Evolutionary conservation across 176 grass and related monocot species (phyloP).

Genomic region (Juncus effusus): DNA sequence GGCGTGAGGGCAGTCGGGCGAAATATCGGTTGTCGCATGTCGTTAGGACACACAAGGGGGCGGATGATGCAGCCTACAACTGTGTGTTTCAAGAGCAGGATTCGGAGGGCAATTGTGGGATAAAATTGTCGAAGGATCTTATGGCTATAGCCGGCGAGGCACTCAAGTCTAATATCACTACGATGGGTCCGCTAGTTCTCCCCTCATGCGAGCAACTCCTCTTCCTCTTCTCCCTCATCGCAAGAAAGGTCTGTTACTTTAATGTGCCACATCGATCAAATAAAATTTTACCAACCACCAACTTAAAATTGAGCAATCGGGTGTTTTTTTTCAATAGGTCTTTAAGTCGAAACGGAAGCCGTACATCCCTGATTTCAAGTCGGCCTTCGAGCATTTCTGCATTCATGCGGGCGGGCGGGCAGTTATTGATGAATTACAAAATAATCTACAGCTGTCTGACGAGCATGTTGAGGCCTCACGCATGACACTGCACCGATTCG

Average conservation of each 20-base stretch:
- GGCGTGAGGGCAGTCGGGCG: conserved; percentile 4
- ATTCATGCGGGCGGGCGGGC: conserved; percentile 81
- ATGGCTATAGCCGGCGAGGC: conserved; percentile 72
- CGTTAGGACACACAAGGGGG: conserved; percentile 66
- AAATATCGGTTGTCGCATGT: conserved; percentile 58
- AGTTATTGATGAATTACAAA: conserved; percentile 94
- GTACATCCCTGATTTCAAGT: conserved; percentile 76
- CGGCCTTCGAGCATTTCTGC: conserved; percentile 98
- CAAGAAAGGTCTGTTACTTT: conserved; percentile 22
- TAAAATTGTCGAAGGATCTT: conserved; percentile 69
- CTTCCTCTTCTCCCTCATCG: conserved; percentile 59
- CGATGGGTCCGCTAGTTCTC: conserved; percentile 55
- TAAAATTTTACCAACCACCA: no score
- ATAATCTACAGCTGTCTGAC: conserved; percentile 60
- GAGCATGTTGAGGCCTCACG: conserved; percentile 83
- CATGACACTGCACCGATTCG: conserved; percentile 88
- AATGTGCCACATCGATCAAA: not conserved
- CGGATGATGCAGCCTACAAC: conserved; percentile 49
- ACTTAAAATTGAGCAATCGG: no score
- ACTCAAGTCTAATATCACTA: conserved; percentile 71
- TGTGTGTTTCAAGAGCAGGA: conserved; percentile 87
- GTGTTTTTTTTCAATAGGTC: conserved; percentile 17
- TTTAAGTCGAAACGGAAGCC: conserved; percentile 44
- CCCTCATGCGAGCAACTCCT: conserved; percentile 74
- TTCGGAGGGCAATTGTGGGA: conserved; percentile 44